Evolutionary conservation across 2,329 filamentous ascomycete species (phyloP).

Genomic region (Fusarium sp.): DNA sequence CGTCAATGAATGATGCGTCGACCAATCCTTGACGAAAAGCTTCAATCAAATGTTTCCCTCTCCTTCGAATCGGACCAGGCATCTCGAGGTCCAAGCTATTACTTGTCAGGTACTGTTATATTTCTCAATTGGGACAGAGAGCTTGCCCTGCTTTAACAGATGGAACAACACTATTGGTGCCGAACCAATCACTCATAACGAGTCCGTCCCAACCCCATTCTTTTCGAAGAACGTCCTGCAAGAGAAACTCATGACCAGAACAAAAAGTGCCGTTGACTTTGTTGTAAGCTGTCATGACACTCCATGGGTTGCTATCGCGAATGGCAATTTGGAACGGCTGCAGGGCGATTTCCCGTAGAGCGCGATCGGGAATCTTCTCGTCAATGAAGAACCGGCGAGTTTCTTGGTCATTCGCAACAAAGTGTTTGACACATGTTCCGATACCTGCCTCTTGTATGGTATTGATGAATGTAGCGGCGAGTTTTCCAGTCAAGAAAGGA

Average conservation of each 20-base stretch:
- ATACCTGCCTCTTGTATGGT: constrained; percentile 51
- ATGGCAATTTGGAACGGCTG: constrained; percentile 56
- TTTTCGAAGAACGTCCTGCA: constrained; percentile 52
- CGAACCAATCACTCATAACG: constrained; percentile 59
- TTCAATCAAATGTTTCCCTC: constrained; percentile 24
- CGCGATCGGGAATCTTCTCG: constrained; percentile 20
- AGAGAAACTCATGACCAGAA: constrained; percentile 50
- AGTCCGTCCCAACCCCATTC: constrained; percentile 58
- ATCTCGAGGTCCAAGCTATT: constrained; percentile 23
- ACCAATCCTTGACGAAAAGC: constrained; percentile 13
- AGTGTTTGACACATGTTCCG: constrained; percentile 54
- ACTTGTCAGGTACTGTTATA: background rate
- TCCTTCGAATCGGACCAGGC: constrained; percentile 20
- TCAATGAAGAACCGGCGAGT: constrained; percentile 21
- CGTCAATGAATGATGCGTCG: constrained; percentile 12
- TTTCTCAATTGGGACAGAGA: no score
- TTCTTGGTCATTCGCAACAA: constrained; percentile 51
- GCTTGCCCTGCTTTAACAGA: constrained; percentile 42
- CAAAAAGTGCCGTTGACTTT: constrained; percentile 56
- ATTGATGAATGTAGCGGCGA: constrained; percentile 44
- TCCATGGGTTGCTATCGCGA: constrained; percentile 50
- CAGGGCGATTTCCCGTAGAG: constrained; percentile 49
- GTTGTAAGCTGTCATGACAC: constrained; percentile 57
- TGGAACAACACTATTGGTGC: constrained; percentile 37
- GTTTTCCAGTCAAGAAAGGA: constrained; percentile 51